These are phyloP conservation scores for Neofusicoccum sp. DNA, from an alignment of 2,329 filamentous ascomycete genomes.

Conservation along the genomic window DNA sequence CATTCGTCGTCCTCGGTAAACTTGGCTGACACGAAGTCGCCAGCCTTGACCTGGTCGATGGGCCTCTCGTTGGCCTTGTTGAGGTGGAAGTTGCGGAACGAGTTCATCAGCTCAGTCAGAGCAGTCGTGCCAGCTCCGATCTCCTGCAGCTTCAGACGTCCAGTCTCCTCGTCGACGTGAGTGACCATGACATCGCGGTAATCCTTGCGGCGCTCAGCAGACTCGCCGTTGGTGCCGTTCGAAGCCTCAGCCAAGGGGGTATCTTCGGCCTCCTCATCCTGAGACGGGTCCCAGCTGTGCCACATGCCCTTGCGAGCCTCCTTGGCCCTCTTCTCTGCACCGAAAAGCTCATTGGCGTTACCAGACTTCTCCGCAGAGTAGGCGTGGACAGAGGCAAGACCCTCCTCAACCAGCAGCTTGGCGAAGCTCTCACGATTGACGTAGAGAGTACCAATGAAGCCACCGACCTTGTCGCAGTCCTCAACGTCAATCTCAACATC, in stretches of 20 bases:
- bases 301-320: slow-evolving; percentile 83
- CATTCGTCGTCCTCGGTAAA: slow-evolving; percentile 88
- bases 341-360: slow-evolving; percentile 81
- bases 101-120: slow-evolving; percentile 81
- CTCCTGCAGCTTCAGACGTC: slow-evolving; percentile 85
- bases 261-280: slow-evolving; percentile 65
- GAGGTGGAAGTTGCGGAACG: slow-evolving; percentile 88
- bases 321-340: slow-evolving; percentile 86
- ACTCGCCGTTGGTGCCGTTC: slow-evolving; percentile 48
- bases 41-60: slow-evolving; percentile 78
- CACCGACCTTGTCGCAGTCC: slow-evolving; percentile 92
- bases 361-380: slow-evolving; percentile 96
- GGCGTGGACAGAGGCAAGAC: slow-evolving; percentile 84
- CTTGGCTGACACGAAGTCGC: slow-evolving; percentile 85
- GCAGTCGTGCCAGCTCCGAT: slow-evolving; percentile 82
- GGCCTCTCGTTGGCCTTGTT: slow-evolving; percentile 76
- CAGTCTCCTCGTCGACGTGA: slow-evolving; percentile 75
- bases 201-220: slow-evolving; percentile 70
- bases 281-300: slow-evolving; percentile 90
- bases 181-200: slow-evolving; percentile 94
- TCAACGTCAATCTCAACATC: slow-evolving; percentile 96
- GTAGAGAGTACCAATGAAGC: slow-evolving; percentile 93
- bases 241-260: slow-evolving; percentile 46
- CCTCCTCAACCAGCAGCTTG: slow-evolving; percentile 89
- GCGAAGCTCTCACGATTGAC: slow-evolving; percentile 95